Conservation (phyloP, 805 yeast species). For the Kodamaea fukazawae region DNA sequence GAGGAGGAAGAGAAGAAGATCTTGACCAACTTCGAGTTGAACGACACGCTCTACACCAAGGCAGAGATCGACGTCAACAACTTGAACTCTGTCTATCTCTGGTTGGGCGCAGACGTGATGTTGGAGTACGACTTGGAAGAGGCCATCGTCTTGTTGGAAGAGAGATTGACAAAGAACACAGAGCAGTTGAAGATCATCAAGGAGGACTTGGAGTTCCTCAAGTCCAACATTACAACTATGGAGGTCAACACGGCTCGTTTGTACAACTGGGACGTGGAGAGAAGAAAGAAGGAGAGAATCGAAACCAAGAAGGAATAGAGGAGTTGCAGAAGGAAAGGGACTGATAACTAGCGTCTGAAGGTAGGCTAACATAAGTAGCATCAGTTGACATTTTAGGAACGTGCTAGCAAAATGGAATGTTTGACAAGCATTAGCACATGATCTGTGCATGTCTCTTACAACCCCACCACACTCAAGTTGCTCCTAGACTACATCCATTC, state of each 20-base stretch:
- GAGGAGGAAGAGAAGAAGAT: conserved; percentile 16
- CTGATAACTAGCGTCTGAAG: not conserved
- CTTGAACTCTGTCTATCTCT: conserved; percentile 63
- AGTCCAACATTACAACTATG: conserved; percentile 93
- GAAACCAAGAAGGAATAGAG: too few relatives aligned
- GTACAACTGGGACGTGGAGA: conserved; percentile 84
- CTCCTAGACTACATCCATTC: too few relatives aligned
- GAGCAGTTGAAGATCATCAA: conserved; percentile 59
- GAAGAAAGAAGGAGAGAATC: conserved; percentile 47
- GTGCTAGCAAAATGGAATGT: too few relatives aligned
- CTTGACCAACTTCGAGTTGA: conserved; percentile 82
- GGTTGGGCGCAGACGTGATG: conserved; percentile 99
- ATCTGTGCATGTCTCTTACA: too few relatives aligned
- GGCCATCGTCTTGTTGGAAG: conserved; percentile 67
- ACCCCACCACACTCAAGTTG: too few relatives aligned
- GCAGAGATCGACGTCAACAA: conserved; percentile 67
- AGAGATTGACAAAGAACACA: conserved; percentile 62
- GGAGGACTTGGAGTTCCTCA: conserved; percentile 79
- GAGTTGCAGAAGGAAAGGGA: not conserved
- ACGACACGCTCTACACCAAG: conserved; percentile 86
- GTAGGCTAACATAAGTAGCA: too few relatives aligned
- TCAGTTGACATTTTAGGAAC: too few relatives aligned
- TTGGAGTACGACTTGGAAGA: conserved; percentile 89
- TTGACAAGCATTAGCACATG: too few relatives aligned
- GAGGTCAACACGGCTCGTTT: conserved; percentile 95